Percentiles rank a stretch among this genome's conserved stretches.
Evolutionary conservation across 1,139 yeast species (phyloP).

Genomic region (Blastobotrys ciferrii): DNA sequence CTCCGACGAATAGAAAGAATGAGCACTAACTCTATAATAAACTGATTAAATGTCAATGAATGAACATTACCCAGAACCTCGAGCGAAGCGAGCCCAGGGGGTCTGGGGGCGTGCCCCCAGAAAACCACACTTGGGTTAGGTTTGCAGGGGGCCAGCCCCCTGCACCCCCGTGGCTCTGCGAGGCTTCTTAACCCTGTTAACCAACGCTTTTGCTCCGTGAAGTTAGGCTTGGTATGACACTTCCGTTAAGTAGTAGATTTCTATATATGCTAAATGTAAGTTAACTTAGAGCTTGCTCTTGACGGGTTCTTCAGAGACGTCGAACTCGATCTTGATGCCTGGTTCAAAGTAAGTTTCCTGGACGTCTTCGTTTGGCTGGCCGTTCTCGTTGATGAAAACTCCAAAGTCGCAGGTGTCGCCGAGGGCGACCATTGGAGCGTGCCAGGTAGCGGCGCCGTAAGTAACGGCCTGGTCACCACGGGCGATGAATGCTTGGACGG

Average conservation of each 20-base stretch:
- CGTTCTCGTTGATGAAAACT: slow-evolving; percentile 81
- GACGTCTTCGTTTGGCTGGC: slow-evolving; percentile 75
- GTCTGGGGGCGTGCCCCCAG: no score
- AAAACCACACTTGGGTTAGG: no score
- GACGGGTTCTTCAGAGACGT: slow-evolving; percentile 6
- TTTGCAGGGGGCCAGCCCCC: no score
- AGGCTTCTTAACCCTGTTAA: no score
- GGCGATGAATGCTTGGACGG: slow-evolving; percentile 67
- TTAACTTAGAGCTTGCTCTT: slow-evolving; percentile 12
- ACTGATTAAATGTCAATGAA: no score
- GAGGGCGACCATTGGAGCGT: slow-evolving; percentile 89
- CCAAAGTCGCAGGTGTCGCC: slow-evolving; percentile 67
- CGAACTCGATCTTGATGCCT: slow-evolving; percentile 16
- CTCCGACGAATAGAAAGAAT: no score
- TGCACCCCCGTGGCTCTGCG: no score
- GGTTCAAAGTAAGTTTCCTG: slow-evolving; percentile 75
- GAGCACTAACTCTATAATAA: no score
- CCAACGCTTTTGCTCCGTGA: no score
- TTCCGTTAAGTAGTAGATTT: background rate
- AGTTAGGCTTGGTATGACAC: no score
- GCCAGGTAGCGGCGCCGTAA: slow-evolving; percentile 79
- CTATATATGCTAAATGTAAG: background rate
- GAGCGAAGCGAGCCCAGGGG: no score
- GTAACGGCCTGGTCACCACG: slow-evolving; percentile 86
- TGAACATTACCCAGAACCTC: no score